Percentiles rank a stretch among this genome's conserved stretches.
phyloP scores from a whole-genome alignment of 805 yeast species.

The Hanseniaspora hatyaiensis region DNA sequence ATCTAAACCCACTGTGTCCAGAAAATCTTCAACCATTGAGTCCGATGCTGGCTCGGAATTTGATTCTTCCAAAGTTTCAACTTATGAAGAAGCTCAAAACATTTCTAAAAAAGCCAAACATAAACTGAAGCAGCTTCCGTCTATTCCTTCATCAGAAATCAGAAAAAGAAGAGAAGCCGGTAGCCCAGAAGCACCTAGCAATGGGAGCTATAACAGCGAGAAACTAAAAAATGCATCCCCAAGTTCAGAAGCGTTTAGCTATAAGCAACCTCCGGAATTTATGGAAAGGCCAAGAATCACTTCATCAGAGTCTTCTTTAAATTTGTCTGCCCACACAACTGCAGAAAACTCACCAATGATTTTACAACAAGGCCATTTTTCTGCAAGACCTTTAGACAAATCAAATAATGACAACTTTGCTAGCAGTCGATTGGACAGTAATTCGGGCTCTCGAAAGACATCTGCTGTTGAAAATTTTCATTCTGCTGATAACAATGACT shows the following conservation, averaged over 20 bases:
- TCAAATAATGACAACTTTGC: too few species aligned
- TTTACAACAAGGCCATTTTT: constrained; percentile 8
- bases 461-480: too few species aligned
- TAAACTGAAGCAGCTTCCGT: constrained; percentile 3
- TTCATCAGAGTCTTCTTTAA: constrained; percentile 10
- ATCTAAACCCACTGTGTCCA: constrained; percentile 12
- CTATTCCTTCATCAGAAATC: constrained; percentile 2
- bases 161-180: constrained; percentile 1
- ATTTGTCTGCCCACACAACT: constrained; percentile 12
- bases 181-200: neutral
- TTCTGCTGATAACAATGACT: neutral
- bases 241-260: neutral
- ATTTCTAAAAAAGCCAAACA: constrained; percentile 5
- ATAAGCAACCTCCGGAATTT: constrained; percentile 9
- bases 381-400: too few species aligned
- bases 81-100: neutral
- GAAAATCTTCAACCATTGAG: constrained; percentile 15
- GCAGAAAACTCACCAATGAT: constrained; percentile 14
- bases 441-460: too few species aligned
- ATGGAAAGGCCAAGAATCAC: neutral
- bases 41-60: constrained; percentile 8
- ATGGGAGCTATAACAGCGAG: neutral
- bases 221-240: neutral
- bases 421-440: too few species aligned
- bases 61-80: constrained; percentile 5